A percentile compares a stretch with the other conserved stretches of the same genome.
phyloP scores from a whole-genome alignment of 495 filamentous ascomycete genomes.

The Podospora anserina region DNA sequence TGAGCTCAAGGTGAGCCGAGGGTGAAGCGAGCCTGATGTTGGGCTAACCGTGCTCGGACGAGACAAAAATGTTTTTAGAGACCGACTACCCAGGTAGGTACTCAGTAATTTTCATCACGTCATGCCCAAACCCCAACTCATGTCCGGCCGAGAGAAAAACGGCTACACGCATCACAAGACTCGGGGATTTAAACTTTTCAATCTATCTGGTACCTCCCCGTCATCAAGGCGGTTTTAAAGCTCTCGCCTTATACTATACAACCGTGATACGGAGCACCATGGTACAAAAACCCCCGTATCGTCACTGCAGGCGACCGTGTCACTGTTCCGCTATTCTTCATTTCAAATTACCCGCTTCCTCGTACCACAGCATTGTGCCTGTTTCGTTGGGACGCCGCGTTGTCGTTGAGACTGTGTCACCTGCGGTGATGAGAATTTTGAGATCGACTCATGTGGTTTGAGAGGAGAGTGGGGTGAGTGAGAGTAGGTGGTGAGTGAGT shows the following conservation, averaged over 20 bases:
- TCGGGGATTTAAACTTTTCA: background rate
- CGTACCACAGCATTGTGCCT: background rate
- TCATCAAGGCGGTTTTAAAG: no score
- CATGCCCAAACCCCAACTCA: no score
- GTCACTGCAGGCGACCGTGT: background rate
- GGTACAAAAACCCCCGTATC: background rate
- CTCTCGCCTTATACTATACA: background rate
- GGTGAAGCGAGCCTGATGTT: constrained; percentile 19
- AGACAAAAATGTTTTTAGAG: background rate
- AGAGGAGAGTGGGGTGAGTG: no score
- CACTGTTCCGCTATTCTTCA: background rate
- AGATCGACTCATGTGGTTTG: no score
- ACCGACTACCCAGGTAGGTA: no score
- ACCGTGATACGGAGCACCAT: background rate
- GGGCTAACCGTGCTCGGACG: constrained; percentile 12
- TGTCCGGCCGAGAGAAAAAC: background rate
- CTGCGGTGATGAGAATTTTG: background rate
- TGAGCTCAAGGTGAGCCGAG: constrained; percentile 15
- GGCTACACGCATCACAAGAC: background rate
- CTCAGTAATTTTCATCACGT: no score
- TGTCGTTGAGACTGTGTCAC: background rate
- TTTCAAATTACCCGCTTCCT: background rate
- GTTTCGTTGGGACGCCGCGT: background rate
- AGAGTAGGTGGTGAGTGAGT: no score
- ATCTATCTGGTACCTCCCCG: background rate